Evolutionary conservation across 108 stramenopile genomes (phyloP), one percentile per base, ranked within the genome.

Genomic region (Conticribra weissflogii): DNA sequence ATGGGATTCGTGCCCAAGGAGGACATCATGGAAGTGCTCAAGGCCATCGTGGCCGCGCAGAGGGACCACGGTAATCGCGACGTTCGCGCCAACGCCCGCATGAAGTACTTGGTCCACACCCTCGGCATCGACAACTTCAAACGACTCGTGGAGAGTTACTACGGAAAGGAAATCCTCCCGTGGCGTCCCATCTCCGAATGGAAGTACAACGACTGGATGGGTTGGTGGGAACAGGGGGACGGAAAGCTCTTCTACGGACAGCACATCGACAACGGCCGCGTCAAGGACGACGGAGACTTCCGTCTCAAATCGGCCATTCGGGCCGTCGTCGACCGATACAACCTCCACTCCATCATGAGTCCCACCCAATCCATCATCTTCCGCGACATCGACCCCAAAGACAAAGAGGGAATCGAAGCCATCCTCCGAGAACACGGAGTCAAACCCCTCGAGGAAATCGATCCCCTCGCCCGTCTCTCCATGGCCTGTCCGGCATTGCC

Each of bases 401-500:
- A 98, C 76, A 86, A 89, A 70, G 84, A 69, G 16, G 89, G 78
- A 36, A 84, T 99, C 59, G 96, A 98, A 56, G 63, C 80, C 17
- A 77, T 98, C 54, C 72, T 99, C 25, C 63, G 58, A 28, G 88
- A 89, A 27, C 96, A 99, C 70, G 92, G 95, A 28, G 79, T 98
- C 63, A 78, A 70, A 61, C 83, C 91, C 17, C 82, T 97, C 31
- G 97, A 97, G 76, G 88, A 96, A 58, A 87, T 96, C 36, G 93
- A 96, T 79, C 92, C 92, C 24, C 68, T 94, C 34, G 79, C 74
- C 55, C 89, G 89, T 66, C 71, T 89, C 27, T 66, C 96, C 57
- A 98, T 99, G 96, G 97, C 98, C 46, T 99, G 98, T 68, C 97
- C 96, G 31, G 96, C 98, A 16, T 82, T 99, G 21, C 98, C 98